These are phyloP conservation scores for Aspergillus mulundensis DNA, from an alignment of 495 filamentous ascomycete genomes.

Conservation along the genomic window DNA sequence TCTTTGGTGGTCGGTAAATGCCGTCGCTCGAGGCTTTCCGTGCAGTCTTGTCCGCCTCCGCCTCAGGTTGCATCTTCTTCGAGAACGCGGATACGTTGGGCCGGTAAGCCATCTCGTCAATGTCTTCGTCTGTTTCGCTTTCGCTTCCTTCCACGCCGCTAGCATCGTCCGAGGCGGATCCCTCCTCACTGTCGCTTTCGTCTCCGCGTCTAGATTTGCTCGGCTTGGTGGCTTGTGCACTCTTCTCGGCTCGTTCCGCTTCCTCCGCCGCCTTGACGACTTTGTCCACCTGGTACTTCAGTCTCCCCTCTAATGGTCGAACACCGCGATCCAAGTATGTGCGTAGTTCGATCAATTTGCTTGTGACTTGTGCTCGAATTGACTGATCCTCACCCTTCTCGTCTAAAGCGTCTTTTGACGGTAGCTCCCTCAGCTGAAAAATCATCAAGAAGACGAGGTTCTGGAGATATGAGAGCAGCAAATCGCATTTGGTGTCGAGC, in stretches of 20 bases:
- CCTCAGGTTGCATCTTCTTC: constrained; percentile 32
- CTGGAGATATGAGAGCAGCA: constrained; percentile 92
- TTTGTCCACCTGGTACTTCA: constrained; percentile 87
- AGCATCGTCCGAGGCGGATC: constrained; percentile 6
- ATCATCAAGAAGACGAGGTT: constrained; percentile 88
- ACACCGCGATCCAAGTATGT: constrained; percentile 89
- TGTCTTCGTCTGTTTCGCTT: constrained; percentile 39
- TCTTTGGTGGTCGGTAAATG: constrained; percentile 80
- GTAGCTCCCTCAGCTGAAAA: constrained; percentile 66
- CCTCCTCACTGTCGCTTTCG: constrained; percentile 21
- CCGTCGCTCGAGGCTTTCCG: constrained; percentile 41
- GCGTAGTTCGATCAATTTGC: constrained; percentile 79
- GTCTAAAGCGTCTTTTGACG: constrained; percentile 26
- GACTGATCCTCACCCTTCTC: constrained; percentile 12
- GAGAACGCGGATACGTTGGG: constrained; percentile 60
- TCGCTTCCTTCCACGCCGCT: constrained; percentile 38
- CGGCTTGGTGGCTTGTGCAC: constrained; percentile 22
- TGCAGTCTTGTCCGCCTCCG: constrained; percentile 20
- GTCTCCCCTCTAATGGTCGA: constrained; percentile 75
- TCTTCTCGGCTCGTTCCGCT: constrained; percentile 44
- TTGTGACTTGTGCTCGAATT: constrained; percentile 59
- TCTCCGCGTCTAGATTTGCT: constrained; percentile 28
- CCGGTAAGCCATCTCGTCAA: constrained; percentile 64
- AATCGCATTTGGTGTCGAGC: constrained; percentile 89
- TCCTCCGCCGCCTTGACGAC: constrained; percentile 84